Base-by-base conservation (phyloP, 331 rosid genomes). In the Ulmus americana region DNA sequence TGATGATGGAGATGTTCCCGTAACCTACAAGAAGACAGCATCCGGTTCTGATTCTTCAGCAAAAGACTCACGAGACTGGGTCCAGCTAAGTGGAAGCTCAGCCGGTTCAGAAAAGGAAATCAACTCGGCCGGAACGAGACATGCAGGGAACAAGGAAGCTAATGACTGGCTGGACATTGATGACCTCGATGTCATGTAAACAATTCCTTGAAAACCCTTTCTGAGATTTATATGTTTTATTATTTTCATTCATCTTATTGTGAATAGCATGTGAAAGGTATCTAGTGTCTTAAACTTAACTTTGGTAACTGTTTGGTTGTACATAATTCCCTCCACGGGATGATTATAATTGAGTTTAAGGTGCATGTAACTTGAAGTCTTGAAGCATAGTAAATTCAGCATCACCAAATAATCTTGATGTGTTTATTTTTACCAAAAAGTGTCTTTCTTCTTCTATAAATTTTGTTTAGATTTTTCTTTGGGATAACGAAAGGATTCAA, bases 81-180 rank as follows among this genome's bases (percentile, higher is more conserved):
- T 91, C 73, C 96, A 83, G 81, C 80, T 91, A 53, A 74, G 86
- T 65, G 74, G 87, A 80, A 75, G 76, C 70, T 88, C 97, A 14
- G 74, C 80, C 10, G 80, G 81, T 80, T 90, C 90, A 9, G 95
- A 77, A 50, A 90, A 77, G 73, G 95, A 91, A 55, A 57, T 65
- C 46, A 74, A 48, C 82, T 71, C 84, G 41, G 44, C 69, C 54
- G 91, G 78, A 57, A 56, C 62, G 64, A 81, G 77, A 77, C 84
- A 55, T 54, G 76, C 65, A 28, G 90, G 80, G 78, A 64, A 67
- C 74, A 92, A 83, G 83, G 96, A 89, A 79, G 76, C 96, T 55
- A 89, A 68, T 77, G 98, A 92, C 72, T 92, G 98, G 98, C 96
- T 85, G 69, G 80, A 85, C 22, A 81, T 89, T 62, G 96, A 92